Evolutionary conservation across 2,329 filamentous ascomycete species (phyloP).

Genomic region (Albophoma yamanashiensis): DNA sequence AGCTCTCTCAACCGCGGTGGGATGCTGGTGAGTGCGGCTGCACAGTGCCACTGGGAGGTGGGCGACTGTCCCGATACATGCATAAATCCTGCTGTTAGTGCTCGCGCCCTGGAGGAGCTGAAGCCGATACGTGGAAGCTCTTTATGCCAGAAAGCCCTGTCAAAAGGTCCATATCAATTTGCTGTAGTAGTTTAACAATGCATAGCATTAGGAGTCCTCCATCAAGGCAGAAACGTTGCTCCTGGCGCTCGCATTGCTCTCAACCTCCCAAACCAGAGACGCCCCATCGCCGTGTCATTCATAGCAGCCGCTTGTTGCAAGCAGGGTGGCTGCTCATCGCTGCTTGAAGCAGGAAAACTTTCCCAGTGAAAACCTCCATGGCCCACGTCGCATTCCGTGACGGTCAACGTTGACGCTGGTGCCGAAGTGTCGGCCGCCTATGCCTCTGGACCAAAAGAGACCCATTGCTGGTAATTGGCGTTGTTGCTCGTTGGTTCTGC

Average conservation of each 20-base stretch:
- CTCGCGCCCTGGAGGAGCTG: neutral
- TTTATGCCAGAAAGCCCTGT: neutral
- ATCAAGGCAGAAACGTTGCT: neutral
- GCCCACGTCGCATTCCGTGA: slow-evolving; percentile 35
- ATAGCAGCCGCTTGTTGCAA: neutral
- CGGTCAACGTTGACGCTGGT: slow-evolving; percentile 35
- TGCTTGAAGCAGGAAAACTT: slow-evolving; percentile 39
- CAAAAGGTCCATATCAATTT: neutral
- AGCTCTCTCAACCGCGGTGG: no score
- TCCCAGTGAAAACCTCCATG: slow-evolving; percentile 39
- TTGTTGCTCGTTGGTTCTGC: neutral
- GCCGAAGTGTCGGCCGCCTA: slow-evolving; percentile 39
- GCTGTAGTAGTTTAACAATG: neutral
- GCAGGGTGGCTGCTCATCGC: neutral
- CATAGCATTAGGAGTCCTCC: neutral
- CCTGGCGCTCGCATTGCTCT: neutral
- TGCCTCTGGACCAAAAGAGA: slow-evolving; percentile 33
- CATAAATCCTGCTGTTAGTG: neutral
- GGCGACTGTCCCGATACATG: neutral
- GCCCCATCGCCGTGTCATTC: neutral
- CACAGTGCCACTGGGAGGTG: neutral
- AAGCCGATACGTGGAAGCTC: neutral
- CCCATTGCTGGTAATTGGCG: slow-evolving; percentile 23
- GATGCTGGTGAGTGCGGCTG: neutral
- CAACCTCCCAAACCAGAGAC: neutral